Base-by-base conservation (phyloP, 495 filamentous ascomycete species). In the Penicillium chermesinum region DNA sequence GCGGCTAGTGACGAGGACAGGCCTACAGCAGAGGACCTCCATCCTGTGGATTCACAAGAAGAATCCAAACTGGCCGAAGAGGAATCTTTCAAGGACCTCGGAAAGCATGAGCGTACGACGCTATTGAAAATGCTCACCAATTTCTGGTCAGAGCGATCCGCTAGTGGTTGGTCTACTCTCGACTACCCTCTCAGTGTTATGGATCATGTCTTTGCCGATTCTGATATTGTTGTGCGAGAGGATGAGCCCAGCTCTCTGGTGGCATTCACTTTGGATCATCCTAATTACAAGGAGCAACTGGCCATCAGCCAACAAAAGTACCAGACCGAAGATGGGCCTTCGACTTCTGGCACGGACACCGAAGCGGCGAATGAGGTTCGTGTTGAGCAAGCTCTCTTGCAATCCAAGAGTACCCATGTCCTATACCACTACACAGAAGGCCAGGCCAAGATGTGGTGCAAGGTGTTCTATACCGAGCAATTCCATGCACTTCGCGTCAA, bases 101-200 rank as follows among this genome's bases (percentile, higher is more conserved):
- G 89, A 1, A 93, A 86, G 54, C 89, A 98, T 55, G 87, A 96
- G 58, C 88, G 89, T 57, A 88, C 81, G 46, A 95, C 89, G 15
- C 77, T 96, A 43, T 83, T 97, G 82, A 95, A 91, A 55, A 88
- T 96, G 74, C 73, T 99, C 43, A 90, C 86, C 8, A 95, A 90
- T 48, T 99, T 99, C 69, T 99, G 94, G 94, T 94, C 93, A 15
- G 93, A 97, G 62, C 83, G 93, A 36, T 96, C 93, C 16, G 89
- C 94, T 34, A 96, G 88, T 68, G 90, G 91, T 37, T 99, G 94
- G 94, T 75, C 87, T n/a, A 80, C 84, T 19, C 76, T 99, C 18
- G 94, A 97, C 17, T 99, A 97, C 58, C 94, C 94, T 9, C 75
- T 96, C 48, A 86, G 83, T 55, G 77, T 86, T 12, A 84, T 80